phyloP scores from a whole-genome alignment of 805 yeast species.

The Maudiozyma serrabonitensis region DNA sequence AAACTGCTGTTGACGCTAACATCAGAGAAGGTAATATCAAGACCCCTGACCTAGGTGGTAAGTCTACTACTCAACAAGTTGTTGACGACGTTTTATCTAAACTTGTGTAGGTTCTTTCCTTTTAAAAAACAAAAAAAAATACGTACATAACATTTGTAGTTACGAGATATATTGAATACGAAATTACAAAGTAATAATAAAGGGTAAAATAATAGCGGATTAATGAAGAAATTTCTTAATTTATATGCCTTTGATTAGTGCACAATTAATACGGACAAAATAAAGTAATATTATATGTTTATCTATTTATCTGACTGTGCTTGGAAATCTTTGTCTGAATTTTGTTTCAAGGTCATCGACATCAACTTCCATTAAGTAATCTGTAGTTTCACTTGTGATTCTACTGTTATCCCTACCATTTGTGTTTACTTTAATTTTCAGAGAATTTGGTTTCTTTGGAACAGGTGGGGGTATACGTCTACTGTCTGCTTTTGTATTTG shows the following conservation, averaged over 20 bases:
- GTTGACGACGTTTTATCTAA: conserved; percentile 60
- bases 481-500: neutral
- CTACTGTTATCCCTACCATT: neutral
- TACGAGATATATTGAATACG: neutral
- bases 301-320: conserved; percentile 31
- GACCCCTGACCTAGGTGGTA: conserved; percentile 96
- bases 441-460: conserved; percentile 17
- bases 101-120: conserved; percentile 1
- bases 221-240: neutral
- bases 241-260: neutral
- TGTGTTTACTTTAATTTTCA: neutral
- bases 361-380: conserved; percentile 3
- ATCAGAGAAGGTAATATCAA: conserved; percentile 61
- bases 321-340: conserved; percentile 52
- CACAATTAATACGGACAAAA: neutral
- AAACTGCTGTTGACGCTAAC: conserved; percentile 91
- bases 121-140: neutral
- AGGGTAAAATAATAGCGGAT: neutral
- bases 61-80: conserved; percentile 77
- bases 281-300: neutral
- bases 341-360: conserved; percentile 50
- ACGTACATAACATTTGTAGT: neutral
- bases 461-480: conserved; percentile 39
- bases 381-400: conserved; percentile 5
- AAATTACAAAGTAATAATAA: neutral